Evolutionary conservation across 768 basidiomycete genomes (phyloP).

Genomic region (Mycena floridula): DNA sequence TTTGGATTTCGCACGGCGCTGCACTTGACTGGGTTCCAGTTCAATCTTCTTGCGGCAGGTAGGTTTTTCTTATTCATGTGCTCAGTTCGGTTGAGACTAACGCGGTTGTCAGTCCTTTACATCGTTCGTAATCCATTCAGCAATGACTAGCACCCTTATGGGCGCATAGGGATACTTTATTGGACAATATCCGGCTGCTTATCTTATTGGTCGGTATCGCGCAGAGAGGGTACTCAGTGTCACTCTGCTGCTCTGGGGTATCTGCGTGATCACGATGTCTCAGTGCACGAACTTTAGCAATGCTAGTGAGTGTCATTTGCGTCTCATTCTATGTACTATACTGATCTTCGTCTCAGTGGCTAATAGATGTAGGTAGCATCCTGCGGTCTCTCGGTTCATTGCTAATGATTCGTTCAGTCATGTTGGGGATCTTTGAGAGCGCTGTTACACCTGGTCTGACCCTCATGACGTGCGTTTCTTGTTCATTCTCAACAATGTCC

Average conservation of each 20-base stretch:
- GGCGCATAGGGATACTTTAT: conserved; percentile 13
- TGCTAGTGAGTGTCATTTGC: conserved; percentile 13
- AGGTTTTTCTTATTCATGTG: neutral
- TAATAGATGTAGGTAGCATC: neutral
- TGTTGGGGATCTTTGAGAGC: conserved; percentile 13
- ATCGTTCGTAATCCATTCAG: neutral
- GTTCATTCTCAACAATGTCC: neutral
- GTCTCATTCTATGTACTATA: neutral
- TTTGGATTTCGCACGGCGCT: conserved; percentile 12
- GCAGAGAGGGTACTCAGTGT: conserved; percentile 12
- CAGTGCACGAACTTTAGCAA: conserved; percentile 15
- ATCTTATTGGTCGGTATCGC: conserved; percentile 12
- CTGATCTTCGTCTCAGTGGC: neutral
- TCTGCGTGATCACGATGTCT: conserved; percentile 12
- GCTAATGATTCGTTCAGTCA: neutral
- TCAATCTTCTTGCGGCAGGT: conserved; percentile 7
- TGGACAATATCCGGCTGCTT: conserved; percentile 11
- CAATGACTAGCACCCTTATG: neutral
- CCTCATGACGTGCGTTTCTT: conserved; percentile 12
- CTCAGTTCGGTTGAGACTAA: neutral
- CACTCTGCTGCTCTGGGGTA: conserved; percentile 13
- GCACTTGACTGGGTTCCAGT: conserved; percentile 9
- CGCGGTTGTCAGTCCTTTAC: neutral
- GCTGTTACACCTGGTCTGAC: conserved; percentile 12
- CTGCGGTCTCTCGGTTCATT: neutral